Evolutionary conservation across 2,329 filamentous ascomycete species (phyloP), one percentile per base, ranked within the genome.

Genomic region (Colletotrichum tanaceti): DNA sequence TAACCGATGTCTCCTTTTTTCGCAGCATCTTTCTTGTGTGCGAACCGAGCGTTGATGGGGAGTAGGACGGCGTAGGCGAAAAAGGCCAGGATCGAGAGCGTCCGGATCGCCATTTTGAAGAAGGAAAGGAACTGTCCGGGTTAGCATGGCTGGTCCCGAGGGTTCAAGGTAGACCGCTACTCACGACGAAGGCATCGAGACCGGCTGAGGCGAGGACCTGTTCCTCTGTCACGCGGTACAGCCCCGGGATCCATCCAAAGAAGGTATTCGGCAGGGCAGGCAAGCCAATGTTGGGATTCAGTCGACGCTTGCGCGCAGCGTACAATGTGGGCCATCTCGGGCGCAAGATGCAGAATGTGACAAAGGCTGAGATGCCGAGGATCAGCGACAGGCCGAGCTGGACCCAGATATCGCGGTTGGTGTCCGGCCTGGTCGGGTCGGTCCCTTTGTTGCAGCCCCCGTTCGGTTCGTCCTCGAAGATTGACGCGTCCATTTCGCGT

Each of bases 261-360:
- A 97, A 90, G 53, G 88, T 91, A 76, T 94, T 89, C 20, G 95
- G 93, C 11, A 99, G 87, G 41, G 91, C 86, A 7, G 96, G 97
- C 22, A 98, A 84, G 38, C 85, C 80, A 70, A 84, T 80, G 38
- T 80, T 78, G 46, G 83, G 82, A 75, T 90, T 84, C 73, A 88
- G 88, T 71, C 92, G 90, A 74, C 90, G 90, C 80, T 94, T 96
- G 66, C 96, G 89, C 54, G 96, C 96, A 39, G 94, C 91, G 78
- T 98, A 99, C 1, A 99, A 86, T 24, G 90, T 87, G 57, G 93
- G 91, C 96, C 96, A 99, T 89, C 93, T 90, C 72, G 94, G 94
- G 57, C 96, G 91, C 32, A 99, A 84, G 55, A 94, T 83, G 77
- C 93, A 96, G 73, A 97, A 97, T 22, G 88, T 83, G 39, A 94